Conservation (phyloP, 768 basidiomycete species). For the Boletus reticulatus region DNA sequence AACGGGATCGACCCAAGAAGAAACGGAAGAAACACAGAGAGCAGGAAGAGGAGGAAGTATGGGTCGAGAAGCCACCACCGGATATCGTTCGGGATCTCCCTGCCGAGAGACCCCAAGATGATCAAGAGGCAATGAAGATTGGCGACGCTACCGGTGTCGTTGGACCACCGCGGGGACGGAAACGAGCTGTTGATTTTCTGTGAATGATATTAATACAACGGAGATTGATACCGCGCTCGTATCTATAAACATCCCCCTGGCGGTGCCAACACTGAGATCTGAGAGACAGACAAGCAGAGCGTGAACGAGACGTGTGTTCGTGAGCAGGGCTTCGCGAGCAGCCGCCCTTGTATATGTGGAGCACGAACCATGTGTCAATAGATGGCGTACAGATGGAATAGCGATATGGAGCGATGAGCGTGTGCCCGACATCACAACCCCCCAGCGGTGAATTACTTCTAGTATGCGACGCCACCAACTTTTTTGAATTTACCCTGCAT, state of each 20-base stretch:
- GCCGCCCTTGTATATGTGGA: too few species aligned
- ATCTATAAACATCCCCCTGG: too few species aligned
- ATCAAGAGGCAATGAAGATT: constrained; percentile 1
- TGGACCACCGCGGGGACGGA: constrained; percentile 45
- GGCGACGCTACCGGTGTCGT: constrained; percentile 19
- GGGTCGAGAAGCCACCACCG: constrained; percentile 64
- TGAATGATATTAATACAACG: constrained; percentile 29
- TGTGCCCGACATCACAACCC: too few species aligned
- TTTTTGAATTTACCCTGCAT: constrained; percentile 85
- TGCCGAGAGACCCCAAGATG: constrained; percentile 11
- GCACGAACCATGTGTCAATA: too few species aligned
- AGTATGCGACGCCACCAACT: background rate
- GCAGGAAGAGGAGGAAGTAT: constrained; percentile 56
- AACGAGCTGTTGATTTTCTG: constrained; percentile 76
- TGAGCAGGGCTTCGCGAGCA: too few species aligned
- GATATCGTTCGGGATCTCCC: constrained; percentile 43
- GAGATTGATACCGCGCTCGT: too few species aligned
- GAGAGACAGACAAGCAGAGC: too few species aligned
- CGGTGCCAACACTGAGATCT: too few species aligned
- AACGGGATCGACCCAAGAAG: constrained; percentile 39
- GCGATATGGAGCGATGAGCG: too few species aligned
- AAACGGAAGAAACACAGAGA: constrained; percentile 40
- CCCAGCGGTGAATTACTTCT: too few species aligned
- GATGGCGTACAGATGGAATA: too few species aligned
- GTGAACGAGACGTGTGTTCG: too few species aligned